Percentiles rank a stretch among this genome's conserved stretches.
phyloP scores from a whole-genome alignment of 2,329 filamentous ascomycete genomes.

The Pyrenophora graminea region DNA sequence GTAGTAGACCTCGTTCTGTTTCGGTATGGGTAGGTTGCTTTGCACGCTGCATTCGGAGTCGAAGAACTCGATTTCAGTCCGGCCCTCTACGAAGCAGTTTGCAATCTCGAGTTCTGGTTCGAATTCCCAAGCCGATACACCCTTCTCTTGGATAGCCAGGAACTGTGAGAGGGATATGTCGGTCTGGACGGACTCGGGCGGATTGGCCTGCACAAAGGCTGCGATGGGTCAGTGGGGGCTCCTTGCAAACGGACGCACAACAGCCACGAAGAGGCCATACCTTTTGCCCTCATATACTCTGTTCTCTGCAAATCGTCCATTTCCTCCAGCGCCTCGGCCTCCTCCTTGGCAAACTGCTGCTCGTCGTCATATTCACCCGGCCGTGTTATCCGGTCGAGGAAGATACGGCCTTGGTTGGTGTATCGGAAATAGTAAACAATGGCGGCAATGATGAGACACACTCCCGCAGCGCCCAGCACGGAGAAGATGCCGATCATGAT shows the following conservation, averaged over 20 bases:
- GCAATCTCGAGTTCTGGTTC: conserved; percentile 98
- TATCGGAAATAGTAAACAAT: conserved; percentile 94
- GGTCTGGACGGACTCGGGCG: conserved; percentile 91
- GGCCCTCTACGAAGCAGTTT: conserved; percentile 95
- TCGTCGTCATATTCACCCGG: conserved; percentile 98
- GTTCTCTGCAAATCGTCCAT: conserved; percentile 93
- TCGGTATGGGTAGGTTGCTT: conserved; percentile 94
- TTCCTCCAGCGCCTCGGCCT: conserved; percentile 88
- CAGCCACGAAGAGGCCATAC: conserved; percentile 56
- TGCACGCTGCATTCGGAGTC: conserved; percentile 97
- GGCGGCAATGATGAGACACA: conserved; percentile 78
- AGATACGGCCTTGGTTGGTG: conserved; percentile 83
- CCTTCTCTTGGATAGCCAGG: conserved; percentile 97
- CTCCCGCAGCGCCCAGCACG: conserved; percentile 85
- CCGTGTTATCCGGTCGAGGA: conserved; percentile 88
- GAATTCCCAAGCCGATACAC: conserved; percentile 99
- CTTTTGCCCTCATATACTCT: conserved; percentile 94
- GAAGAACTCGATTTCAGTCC: conserved; percentile 98
- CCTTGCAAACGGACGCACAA: background rate
- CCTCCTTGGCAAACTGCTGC: conserved; percentile 89
- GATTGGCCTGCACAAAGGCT: conserved; percentile 95
- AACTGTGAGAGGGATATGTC: conserved; percentile 98
- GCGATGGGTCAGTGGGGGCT: conserved; percentile 12
- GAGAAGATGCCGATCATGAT: conserved; percentile 94
- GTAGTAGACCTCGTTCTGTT: conserved; percentile 99